phyloP scores from a whole-genome alignment of 176 grass and related monocot genomes.

The Carex scoparia region DNA sequence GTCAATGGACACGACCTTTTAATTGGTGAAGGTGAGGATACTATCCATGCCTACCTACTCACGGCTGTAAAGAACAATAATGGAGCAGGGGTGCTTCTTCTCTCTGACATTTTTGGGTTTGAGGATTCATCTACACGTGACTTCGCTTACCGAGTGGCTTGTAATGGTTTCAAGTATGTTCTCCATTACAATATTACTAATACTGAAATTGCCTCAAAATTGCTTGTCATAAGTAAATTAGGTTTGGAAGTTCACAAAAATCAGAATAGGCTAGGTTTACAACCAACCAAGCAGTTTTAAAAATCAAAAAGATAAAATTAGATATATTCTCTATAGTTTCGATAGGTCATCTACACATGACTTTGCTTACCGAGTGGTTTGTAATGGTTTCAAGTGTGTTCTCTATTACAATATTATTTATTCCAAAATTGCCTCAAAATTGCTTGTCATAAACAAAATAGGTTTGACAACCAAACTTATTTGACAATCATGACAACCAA shows the following conservation, averaged over 20 bases:
- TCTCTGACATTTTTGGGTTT: constrained; percentile 83
- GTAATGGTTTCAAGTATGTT: constrained; percentile 90
- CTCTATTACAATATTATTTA: not conserved
- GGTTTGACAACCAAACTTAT: not conserved
- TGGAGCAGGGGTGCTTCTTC: constrained; percentile 63
- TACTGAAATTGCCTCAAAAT: not conserved
- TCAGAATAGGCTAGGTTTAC: too few species aligned
- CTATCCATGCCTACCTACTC: constrained; percentile 53
- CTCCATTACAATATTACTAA: not conserved
- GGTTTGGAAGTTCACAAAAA: too few species aligned
- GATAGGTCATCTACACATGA: constrained; percentile 49
- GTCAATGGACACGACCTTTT: constrained; percentile 68
- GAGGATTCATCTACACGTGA: constrained; percentile 80
- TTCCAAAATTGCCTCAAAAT: not conserved
- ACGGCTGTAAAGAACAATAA: constrained; percentile 98
- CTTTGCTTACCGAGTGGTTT: constrained; percentile 84
- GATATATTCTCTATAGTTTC: not conserved
- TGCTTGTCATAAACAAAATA: not conserved
- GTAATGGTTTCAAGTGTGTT: constrained; percentile 90
- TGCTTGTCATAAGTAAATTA: not conserved
- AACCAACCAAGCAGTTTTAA: not conserved
- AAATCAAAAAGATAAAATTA: not conserved
- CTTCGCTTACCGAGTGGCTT: constrained; percentile 85
- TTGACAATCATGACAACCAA: not conserved
- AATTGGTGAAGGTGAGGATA: constrained; percentile 62